Evolutionary conservation across 345 rosid species (phyloP), one percentile per base, ranked within the genome.

Genomic region (Acer saccharum): DNA sequence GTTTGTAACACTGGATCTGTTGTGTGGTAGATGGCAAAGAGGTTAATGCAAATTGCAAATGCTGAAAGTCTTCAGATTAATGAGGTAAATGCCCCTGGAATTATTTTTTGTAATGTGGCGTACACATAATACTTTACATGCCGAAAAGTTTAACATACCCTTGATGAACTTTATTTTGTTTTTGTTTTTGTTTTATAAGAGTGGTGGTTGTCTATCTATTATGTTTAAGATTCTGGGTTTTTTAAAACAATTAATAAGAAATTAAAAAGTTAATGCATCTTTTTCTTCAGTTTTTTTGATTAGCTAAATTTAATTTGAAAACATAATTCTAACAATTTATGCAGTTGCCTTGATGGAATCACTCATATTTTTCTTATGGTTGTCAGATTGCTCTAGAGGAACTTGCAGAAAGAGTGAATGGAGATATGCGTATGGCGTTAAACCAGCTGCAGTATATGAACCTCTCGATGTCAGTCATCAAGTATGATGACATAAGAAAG

Each of bases 381-480:
- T 54, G 21, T 74, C 81, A 96, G 99, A 88, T 91, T 76, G 97
- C 99, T 72, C 88, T 96, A 13, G 98, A 96, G 87, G 97, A 91
- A 85, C 97, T 96, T 72, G 97, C 99, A 39, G 98, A 94, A 78
- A 91, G 95, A 87, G 97, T 87, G 72, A 90, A 96, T 85, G 99
- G 99, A 79, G 99, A 96, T 78, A 87, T 96, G 81, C 98, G 99
- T 6, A 86, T 96, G 97, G 98, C 99, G 63, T 60, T 96, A 73
- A 96, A 96, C 81, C 97, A 92, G 81, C 86, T 96, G 80, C 95
- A 94, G 64, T 96, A 96, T 87, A 96, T 92, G 98, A 92, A 97
- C 79, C 90, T 94, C 78, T 96, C 97, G 79, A 84, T 90, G 97
- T 86, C 94, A 25, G 85, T 82, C 54, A 92, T 96, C 72, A 88